These are phyloP conservation scores for Microdochium trichocladiopsis DNA, from an alignment of 2,329 filamentous ascomycete genomes.

Conservation along the genomic window DNA sequence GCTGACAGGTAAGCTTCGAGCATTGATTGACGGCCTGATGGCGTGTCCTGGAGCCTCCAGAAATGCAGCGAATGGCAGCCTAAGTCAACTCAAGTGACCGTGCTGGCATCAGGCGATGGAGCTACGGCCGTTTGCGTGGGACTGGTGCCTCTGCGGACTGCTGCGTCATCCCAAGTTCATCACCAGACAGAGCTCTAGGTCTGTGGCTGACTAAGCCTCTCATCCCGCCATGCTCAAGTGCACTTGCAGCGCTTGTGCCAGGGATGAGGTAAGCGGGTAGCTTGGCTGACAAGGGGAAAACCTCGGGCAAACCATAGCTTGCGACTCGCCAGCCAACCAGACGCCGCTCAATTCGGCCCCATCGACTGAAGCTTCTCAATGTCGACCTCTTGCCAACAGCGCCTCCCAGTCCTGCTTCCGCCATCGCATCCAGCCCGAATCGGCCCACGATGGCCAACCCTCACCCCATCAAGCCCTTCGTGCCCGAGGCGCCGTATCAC, in stretches of 20 bases:
- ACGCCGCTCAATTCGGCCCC: not conserved
- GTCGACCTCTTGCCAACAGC: conserved; percentile 1
- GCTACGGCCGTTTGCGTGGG: too few relatives aligned
- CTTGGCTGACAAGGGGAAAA: not conserved
- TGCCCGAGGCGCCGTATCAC: conserved; percentile 48
- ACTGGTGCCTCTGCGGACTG: too few relatives aligned
- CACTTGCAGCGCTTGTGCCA: not conserved
- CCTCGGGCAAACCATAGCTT: not conserved
- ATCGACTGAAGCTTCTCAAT: conserved; percentile 2
- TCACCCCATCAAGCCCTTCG: conserved; percentile 13
- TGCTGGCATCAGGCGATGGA: too few relatives aligned
- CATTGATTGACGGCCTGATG: too few relatives aligned
- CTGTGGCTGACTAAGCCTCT: too few relatives aligned
- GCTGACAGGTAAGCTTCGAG: too few relatives aligned
- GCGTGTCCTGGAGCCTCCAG: too few relatives aligned
- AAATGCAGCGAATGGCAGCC: too few relatives aligned
- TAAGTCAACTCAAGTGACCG: too few relatives aligned
- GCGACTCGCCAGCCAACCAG: conserved; percentile 1
- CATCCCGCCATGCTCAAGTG: not conserved
- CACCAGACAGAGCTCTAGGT: too few relatives aligned
- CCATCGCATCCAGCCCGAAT: conserved; percentile 12
- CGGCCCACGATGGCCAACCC: conserved; percentile 23
- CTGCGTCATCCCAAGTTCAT: too few relatives aligned
- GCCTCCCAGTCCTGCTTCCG: not conserved
- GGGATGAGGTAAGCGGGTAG: not conserved